Evolutionary conservation across 306 rosid species (phyloP), one percentile per base, ranked within the genome.

Genomic region (Lathyrus oleraceus): DNA sequence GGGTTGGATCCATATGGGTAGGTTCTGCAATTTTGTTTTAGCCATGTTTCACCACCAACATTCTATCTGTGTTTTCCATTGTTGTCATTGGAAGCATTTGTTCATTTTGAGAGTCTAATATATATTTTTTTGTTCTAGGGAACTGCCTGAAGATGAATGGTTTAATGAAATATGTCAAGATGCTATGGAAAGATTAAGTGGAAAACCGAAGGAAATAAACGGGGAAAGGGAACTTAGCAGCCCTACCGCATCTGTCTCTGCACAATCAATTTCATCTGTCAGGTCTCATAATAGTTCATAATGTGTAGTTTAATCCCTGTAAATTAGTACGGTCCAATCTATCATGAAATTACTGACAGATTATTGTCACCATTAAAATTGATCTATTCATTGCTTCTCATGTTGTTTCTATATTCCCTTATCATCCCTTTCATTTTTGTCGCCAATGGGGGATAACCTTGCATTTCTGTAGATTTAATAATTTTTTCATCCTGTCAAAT

Each of bases 221-320:
- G 97, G 95, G 10, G 99, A 91, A 32, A 88, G 91, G 28, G 99
- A 95, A 10, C 87, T 59, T 49, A 89, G 80, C 72, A 95, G 99
- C 86, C 99, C 99, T 19, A 95, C 99, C 2, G 96, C 99, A 5
- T 95, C 99, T 2, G 81, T 91, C 57, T 94, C 99, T 0, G 99
- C 99, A n/a, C 97, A 91, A 13, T 95, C 99, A 23, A 81, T 95
- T 36, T 95, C 99, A 19, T 95, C 99, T 5, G 85, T 95, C 35
- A 87, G 92, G 81, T 95, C 99, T 67, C 99, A 91, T 56, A 86
- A 84, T 53, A 95, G 99, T 79, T 83, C 99, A 15, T 95, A 71
- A 87, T 71, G 61, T 62, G 21, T 44, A 45, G 56, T 62, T 73
- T 59, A 76, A 64, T 63, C 67, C 72, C 36, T 85, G 87, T 83